Evolutionary conservation across 805 yeast genomes (phyloP), one percentile per base, ranked within the genome.

Genomic region (Saccharomycopsis capsularis): DNA sequence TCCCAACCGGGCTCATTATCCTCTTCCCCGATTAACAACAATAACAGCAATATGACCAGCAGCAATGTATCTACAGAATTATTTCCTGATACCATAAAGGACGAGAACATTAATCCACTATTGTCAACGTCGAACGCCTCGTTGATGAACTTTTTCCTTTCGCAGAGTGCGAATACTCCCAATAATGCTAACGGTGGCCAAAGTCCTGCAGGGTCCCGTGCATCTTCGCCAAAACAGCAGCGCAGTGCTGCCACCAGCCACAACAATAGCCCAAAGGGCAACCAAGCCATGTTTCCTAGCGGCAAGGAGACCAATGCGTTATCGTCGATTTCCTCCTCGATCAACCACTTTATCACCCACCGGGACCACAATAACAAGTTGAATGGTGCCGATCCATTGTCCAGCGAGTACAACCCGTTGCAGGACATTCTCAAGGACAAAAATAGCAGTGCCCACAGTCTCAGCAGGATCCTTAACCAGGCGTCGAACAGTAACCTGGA

Each of bases 91-190:
- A n/a, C 38, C 38, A 9, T 5, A 6, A 9, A 34, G 13, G 38
- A 11, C n/a, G n/a, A 18, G 18, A 34, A 34, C 19, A 16, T 34
- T 9, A 16, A 7, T 9, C 7, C 13, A 13, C 32, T n/a, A 9
- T 34, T 18, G 19, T 16, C 38, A 34, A n/a, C 41, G 5, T 16
- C 27, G 9, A 21, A n/a, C 15, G 45, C 38, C 25, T 42, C 45
- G 1, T 9, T 42, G 18, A 42, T 42, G 40, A 34, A 38, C 23
- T 42, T 23, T 23, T 23, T 42, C 4, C 30, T 42, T 41, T 13
- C 32, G 32, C n/a, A n/a, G n/a, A n/a, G n/a, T n/a, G 7, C 32
- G 32, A 9, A 7, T 29, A 13, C 13, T 7, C 32, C 32, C 32
- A 9, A 7, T 7, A 13, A 9, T 7, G 32, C 32, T 13, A 7